These are phyloP conservation scores for Ochromonas danica DNA, from an alignment of 108 stramenopile genomes.

Conservation along the genomic window DNA sequence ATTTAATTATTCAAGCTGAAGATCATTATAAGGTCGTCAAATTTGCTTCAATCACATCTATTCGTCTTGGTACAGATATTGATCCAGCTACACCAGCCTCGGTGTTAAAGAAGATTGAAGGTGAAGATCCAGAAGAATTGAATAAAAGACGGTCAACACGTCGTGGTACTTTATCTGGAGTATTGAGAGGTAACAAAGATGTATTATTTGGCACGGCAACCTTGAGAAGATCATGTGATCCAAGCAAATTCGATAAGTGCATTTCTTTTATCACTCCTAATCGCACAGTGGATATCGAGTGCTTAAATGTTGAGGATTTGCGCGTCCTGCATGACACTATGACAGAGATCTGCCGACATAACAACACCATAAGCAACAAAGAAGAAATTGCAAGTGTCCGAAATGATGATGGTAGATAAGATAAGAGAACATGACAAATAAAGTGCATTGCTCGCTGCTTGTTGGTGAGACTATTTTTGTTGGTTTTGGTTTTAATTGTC, in stretches of 20 bases:
- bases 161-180: neutral
- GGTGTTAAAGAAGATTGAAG: neutral
- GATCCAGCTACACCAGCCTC: neutral
- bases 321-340: neutral
- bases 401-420: too few species aligned
- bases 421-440: too few species aligned
- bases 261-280: neutral
- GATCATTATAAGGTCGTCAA: neutral
- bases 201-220: neutral
- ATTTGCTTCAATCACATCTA: neutral
- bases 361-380: too few species aligned
- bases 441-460: too few species aligned
- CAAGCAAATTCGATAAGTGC: neutral
- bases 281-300: neutral
- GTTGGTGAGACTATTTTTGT: too few species aligned
- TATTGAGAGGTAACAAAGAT: neutral
- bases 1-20: neutral
- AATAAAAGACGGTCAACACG: neutral
- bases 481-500: too few species aligned
- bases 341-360: too few species aligned
- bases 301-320: neutral
- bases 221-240: neutral
- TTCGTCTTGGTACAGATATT: neutral
- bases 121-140: neutral
- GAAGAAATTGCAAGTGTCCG: too few species aligned